Evolutionary conservation across 148 eudicot species (phyloP), one percentile per base, ranked within the genome.

Genomic region (Limonium bicolor): DNA sequence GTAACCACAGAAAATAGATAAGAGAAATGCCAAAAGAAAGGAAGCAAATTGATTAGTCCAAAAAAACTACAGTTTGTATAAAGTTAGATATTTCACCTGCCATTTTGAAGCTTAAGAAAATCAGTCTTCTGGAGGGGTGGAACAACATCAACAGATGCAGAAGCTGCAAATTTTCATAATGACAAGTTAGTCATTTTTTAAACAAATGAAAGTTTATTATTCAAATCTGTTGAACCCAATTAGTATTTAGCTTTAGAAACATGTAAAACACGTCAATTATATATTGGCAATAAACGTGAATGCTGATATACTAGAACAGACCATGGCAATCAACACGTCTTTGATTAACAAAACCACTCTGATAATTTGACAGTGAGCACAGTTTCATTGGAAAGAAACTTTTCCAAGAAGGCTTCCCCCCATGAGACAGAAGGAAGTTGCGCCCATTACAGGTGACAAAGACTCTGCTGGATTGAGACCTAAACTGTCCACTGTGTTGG

Each of bases 81-180:
- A n/a, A n/a, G n/a, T n/a, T 17, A 20, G 20, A 28, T 31, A 12
- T 43, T 24, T 36, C 65, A 80, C 99, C 99, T 90, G 74, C 95
- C 95, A 77, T 90, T 90, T 61, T 90, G 99, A 68, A 90, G 93
- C 66, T 84, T 90, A 28, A 80, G 87, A 64, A 90, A 90, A 67
- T 82, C 80, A 48, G 51, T 55, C 55, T 71, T 73, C 36, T 65
- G 81, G 27, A 68, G 72, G 30, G 70, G 60, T 47, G 63, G 76
- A 48, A 50, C 48, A 20, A 54, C 62, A 46, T 73, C 49, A 19
- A 82, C 41, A 52, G 82, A 73, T 47, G 78, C 57, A 48, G 79
- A 67, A 59, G 85, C 99, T 84, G 88, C 75, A 71, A 65, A 45
- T 53, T 61, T 30, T 20, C 22, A 6, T 4, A 25, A n/a, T 23